These are phyloP conservation scores for Chenopodium quinoa DNA, from an alignment of 148 eudicot genomes.

Conservation along the genomic window DNA sequence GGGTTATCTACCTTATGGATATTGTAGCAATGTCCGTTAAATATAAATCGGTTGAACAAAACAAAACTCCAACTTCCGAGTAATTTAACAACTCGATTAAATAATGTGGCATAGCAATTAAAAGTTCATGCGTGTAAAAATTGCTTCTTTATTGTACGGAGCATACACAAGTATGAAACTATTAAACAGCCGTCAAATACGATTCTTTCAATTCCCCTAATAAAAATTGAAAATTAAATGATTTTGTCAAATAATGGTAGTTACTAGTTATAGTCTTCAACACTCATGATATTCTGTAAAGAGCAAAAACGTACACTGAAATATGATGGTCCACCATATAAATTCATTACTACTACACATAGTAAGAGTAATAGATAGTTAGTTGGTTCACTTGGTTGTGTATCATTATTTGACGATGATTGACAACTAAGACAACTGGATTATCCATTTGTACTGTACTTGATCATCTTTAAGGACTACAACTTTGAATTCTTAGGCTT, in stretches of 20 bases:
- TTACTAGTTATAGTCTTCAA: not conserved
- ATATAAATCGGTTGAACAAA: too few species aligned
- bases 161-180: not conserved
- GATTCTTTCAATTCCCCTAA: not conserved
- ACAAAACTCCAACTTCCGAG: too few species aligned
- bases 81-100: not conserved
- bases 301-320: not conserved
- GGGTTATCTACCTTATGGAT: too few species aligned
- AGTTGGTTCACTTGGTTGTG: not conserved
- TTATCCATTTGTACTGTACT: not conserved
- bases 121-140: not conserved
- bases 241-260: not conserved
- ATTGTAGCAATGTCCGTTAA: too few species aligned
- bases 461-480: too few species aligned
- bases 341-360: not conserved
- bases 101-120: not conserved
- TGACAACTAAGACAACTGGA: not conserved
- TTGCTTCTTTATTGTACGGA: not conserved
- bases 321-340: not conserved
- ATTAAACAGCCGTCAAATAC: not conserved
- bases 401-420: not conserved
- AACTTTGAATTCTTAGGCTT: too few species aligned
- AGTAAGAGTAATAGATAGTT: too few species aligned
- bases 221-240: not conserved
- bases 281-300: not conserved